Conservation (phyloP, 345 rosid species). For the Isatis tinctoria region DNA sequence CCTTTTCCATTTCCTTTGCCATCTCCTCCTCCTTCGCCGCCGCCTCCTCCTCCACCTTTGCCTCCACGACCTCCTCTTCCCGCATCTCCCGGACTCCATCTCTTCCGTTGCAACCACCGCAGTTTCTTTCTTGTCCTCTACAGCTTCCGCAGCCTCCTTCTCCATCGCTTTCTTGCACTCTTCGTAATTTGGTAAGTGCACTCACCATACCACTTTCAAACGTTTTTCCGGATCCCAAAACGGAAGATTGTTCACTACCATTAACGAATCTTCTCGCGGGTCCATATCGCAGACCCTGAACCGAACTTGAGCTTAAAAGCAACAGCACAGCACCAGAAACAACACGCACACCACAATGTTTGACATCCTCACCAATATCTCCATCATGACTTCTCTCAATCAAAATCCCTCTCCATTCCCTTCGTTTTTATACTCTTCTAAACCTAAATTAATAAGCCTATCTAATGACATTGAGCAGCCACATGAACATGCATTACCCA, state of each 20-base stretch:
- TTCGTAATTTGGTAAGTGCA: slow-evolving; percentile 4
- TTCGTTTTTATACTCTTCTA: neutral
- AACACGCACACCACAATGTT: slow-evolving; percentile 4
- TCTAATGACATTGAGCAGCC: neutral
- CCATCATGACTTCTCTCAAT: neutral
- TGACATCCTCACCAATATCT: slow-evolving; percentile 16
- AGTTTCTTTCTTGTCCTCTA: slow-evolving; percentile 5
- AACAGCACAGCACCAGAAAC: slow-evolving; percentile 2
- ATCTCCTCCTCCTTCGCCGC: neutral
- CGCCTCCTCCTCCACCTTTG: neutral
- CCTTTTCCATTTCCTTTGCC: neutral
- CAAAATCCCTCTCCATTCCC: neutral
- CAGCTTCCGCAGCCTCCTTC: slow-evolving; percentile 10
- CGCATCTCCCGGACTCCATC: slow-evolving; percentile 2
- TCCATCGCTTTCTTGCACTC: slow-evolving; percentile 11
- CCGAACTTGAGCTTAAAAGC: slow-evolving; percentile 9
- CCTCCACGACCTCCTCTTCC: slow-evolving; percentile 17
- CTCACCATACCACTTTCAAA: slow-evolving; percentile 2
- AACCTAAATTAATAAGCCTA: neutral
- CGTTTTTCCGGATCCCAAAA: neutral
- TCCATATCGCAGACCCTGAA: slow-evolving; percentile 14
- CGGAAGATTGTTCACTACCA: neutral
- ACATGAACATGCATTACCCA: slow-evolving; percentile 21
- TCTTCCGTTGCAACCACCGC: slow-evolving; percentile 14
- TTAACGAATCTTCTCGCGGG: neutral